These are phyloP conservation scores for Agroathelia rolfsii DNA, from an alignment of 1,284 basidiomycete species.

Conservation along the genomic window DNA sequence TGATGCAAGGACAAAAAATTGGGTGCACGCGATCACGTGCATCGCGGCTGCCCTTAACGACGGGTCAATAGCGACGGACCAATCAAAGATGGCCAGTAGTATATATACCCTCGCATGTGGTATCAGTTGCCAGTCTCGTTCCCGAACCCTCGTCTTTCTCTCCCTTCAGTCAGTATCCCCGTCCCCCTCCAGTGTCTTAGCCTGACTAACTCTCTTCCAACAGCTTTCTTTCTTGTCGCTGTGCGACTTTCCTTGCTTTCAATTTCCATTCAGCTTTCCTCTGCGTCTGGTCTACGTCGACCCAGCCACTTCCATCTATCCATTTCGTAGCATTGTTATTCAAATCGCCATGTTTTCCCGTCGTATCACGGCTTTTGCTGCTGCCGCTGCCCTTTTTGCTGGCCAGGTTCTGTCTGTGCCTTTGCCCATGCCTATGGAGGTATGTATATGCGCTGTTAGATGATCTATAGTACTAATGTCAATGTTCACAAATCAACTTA, in stretches of 20 bases:
- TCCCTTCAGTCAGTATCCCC: slow-evolving; percentile 19
- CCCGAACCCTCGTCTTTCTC: slow-evolving; percentile 23
- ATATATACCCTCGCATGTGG: slow-evolving; percentile 16
- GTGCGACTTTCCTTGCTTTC: slow-evolving; percentile 16
- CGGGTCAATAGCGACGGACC: too few relatives aligned
- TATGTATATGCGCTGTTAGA: slow-evolving; percentile 19
- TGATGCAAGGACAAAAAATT: slow-evolving; percentile 12
- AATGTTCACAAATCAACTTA: too few relatives aligned
- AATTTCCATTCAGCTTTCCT: too few relatives aligned
- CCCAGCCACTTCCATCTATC: slow-evolving; percentile 15
- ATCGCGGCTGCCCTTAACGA: too few relatives aligned
- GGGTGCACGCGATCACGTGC: neutral
- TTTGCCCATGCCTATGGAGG: slow-evolving; percentile 30
- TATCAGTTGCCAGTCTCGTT: slow-evolving; percentile 14
- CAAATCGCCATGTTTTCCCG: slow-evolving; percentile 36
- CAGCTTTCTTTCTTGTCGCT: slow-evolving; percentile 10
- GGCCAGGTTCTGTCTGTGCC: slow-evolving; percentile 36
- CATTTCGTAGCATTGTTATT: slow-evolving; percentile 9
- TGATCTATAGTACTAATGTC: slow-evolving; percentile 4
- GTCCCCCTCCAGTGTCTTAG: slow-evolving; percentile 13
- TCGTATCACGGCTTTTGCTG: slow-evolving; percentile 28
- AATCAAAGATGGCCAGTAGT: too few relatives aligned
- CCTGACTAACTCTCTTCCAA: slow-evolving; percentile 13
- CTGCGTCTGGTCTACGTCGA: slow-evolving; percentile 18
- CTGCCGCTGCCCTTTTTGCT: slow-evolving; percentile 33